phyloP scores from a whole-genome alignment of 2,329 filamentous ascomycete species.

The Sporothrix dimorphospora region DNA sequence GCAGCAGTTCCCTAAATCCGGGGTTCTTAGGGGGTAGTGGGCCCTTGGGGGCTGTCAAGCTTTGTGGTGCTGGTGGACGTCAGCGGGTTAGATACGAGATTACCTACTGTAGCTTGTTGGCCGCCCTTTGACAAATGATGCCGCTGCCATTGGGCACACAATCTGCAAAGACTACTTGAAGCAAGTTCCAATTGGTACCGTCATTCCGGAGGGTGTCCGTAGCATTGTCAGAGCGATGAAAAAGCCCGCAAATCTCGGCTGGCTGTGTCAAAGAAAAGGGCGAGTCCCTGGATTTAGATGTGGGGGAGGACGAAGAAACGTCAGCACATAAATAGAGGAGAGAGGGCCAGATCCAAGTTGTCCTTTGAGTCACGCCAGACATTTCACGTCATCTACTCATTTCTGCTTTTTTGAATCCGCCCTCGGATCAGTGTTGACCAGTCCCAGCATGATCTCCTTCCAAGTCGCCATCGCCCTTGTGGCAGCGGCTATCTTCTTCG shows the following conservation, averaged over 20 bases:
- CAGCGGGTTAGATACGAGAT: too few relatives aligned
- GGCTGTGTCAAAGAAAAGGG: background rate
- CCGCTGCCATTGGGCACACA: background rate
- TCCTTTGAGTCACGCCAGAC: background rate
- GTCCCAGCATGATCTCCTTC: background rate
- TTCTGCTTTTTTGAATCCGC: background rate
- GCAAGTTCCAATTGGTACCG: background rate
- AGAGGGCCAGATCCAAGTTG: background rate
- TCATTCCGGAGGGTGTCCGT: background rate
- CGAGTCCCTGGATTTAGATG: background rate
- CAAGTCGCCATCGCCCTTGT: slow-evolving; percentile 1
- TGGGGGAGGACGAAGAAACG: background rate
- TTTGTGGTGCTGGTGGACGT: background rate
- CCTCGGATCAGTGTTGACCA: background rate
- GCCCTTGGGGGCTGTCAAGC: too few relatives aligned
- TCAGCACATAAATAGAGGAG: background rate
- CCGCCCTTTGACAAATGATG: background rate
- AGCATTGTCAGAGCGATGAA: background rate
- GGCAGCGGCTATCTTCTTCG: background rate
- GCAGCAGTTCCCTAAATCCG: background rate
- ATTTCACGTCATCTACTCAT: background rate
- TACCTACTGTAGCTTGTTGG: background rate
- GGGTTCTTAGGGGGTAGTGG: background rate
- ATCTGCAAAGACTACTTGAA: background rate
- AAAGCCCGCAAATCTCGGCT: background rate